A percentile compares a stretch with the other conserved stretches of the same genome.
Evolutionary conservation across 2,329 filamentous ascomycete genomes (phyloP).

Genomic region (Zymoseptoria crescenta): DNA sequence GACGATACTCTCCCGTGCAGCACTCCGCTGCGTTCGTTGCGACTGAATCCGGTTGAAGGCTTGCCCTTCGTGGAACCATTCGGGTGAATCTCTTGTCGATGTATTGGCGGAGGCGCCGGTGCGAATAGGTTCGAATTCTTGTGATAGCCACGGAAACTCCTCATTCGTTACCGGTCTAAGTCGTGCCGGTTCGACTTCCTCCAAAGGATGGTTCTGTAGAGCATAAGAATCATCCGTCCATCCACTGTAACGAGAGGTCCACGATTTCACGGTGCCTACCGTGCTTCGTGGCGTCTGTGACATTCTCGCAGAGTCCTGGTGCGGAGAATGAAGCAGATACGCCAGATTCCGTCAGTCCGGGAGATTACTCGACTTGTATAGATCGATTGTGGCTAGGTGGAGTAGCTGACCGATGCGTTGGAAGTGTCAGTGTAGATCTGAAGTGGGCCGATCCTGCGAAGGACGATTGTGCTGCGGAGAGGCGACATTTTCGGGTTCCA

Average conservation of each 20-base stretch:
- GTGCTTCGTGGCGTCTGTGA: slow-evolving; percentile 25
- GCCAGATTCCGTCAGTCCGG: neutral
- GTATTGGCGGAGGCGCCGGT: slow-evolving; percentile 8
- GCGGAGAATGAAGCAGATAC: slow-evolving; percentile 1
- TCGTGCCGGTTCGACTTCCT: slow-evolving; percentile 25
- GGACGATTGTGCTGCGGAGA: neutral
- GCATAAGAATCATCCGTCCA: slow-evolving; percentile 23
- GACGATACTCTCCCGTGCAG: slow-evolving; percentile 27
- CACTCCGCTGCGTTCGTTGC: slow-evolving; percentile 18
- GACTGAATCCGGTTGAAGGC: slow-evolving; percentile 15
- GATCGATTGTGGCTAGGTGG: slow-evolving; percentile 2
- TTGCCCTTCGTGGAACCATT: slow-evolving; percentile 28
- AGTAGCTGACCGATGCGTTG: neutral
- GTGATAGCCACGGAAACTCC: slow-evolving; percentile 27
- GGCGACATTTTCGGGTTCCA: neutral
- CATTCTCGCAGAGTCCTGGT: slow-evolving; percentile 16
- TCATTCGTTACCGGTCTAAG: slow-evolving; percentile 22
- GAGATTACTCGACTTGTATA: slow-evolving; percentile 14
- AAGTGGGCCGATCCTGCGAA: neutral
- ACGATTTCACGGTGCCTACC: slow-evolving; percentile 27
- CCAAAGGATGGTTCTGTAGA: slow-evolving; percentile 17
- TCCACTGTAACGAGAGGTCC: slow-evolving; percentile 25
- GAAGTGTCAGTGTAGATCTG: neutral
- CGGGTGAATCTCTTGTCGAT: slow-evolving; percentile 19
- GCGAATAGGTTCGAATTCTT: slow-evolving; percentile 27